Conservation (phyloP, 257 asterid species). For the Nicotiana benthamiana region DNA sequence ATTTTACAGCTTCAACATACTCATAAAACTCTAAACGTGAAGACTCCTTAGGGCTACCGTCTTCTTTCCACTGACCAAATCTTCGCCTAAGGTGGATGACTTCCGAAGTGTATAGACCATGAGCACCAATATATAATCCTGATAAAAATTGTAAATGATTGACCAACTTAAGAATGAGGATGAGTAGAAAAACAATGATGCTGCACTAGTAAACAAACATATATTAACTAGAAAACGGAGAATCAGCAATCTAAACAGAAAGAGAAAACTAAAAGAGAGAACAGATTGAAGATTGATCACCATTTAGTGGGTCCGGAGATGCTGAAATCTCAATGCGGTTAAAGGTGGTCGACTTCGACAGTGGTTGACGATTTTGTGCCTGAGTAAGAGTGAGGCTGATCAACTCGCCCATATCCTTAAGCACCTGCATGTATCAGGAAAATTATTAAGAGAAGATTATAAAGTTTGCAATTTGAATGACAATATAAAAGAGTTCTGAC, state of each 20-base stretch:
- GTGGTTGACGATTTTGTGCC: conserved; percentile 75
- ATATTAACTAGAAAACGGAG: not conserved
- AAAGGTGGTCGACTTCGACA: conserved; percentile 85
- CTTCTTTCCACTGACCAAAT: conserved; percentile 97
- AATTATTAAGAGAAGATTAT: not conserved
- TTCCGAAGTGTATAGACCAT: conserved; percentile 79
- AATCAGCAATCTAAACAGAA: not conserved
- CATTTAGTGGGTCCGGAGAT: conserved; percentile 70
- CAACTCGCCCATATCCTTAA: conserved; percentile 73
- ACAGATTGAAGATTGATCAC: conserved; percentile 28
- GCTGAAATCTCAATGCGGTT: conserved; percentile 66
- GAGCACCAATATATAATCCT: conserved; percentile 92
- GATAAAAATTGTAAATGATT: conserved; percentile 15
- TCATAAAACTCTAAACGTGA: conserved; percentile 74
- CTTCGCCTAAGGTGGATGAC: conserved; percentile 77
- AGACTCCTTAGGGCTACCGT: conserved; percentile 46
- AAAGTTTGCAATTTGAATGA: not conserved
- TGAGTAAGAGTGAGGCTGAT: conserved; percentile 61
- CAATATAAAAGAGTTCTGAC: conserved; percentile 25
- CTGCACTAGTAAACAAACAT: conserved; percentile 1
- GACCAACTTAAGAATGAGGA: not conserved
- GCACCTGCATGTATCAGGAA: conserved; percentile 48
- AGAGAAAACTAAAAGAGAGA: not conserved
- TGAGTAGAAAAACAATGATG: conserved; percentile 6
- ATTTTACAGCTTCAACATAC: conserved; percentile 90